A percentile compares a stretch with the other conserved stretches of the same genome.
These are phyloP conservation scores for Rhizopogon vulgaris DNA, from an alignment of 768 basidiomycete genomes.

Conservation along the genomic window DNA sequence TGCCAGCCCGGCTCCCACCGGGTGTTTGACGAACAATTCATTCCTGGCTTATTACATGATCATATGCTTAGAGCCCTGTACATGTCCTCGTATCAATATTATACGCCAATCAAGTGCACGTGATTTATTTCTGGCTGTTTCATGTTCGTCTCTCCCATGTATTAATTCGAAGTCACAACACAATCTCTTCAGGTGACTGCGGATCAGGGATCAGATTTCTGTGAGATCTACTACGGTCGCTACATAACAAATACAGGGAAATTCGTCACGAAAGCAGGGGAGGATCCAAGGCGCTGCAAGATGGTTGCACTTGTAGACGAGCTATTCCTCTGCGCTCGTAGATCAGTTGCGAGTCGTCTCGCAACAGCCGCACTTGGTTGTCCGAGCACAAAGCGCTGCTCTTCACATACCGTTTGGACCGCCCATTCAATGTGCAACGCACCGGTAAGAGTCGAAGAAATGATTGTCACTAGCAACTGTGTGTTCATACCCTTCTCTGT, in stretches of 20 bases:
- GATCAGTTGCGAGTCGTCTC: conserved; percentile 55
- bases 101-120: too few relatives aligned
- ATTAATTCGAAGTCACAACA: not conserved
- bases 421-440: conserved; percentile 71
- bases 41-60: conserved; percentile 26
- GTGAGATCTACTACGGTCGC: conserved; percentile 5
- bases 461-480: conserved; percentile 59
- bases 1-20: conserved; percentile 39
- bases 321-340: conserved; percentile 46
- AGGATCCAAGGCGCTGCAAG: conserved; percentile 53
- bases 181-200: not conserved
- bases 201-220: not conserved
- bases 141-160: too few relatives aligned
- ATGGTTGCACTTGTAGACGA: conserved; percentile 44
- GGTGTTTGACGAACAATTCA: conserved; percentile 35
- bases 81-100: not conserved
- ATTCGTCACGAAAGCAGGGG: conserved; percentile 62
- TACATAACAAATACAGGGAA: conserved; percentile 59
- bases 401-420: conserved; percentile 45
- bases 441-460: conserved; percentile 60
- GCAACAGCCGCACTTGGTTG: conserved; percentile 61
- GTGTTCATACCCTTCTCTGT: conserved; percentile 48
- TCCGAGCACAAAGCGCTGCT: conserved; percentile 48
- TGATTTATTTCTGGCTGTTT: not conserved
- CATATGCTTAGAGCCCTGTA: not conserved